These are phyloP conservation scores for Warburgia ugandensis DNA, from an alignment of 164 flowering plant species.

Conservation along the genomic window DNA sequence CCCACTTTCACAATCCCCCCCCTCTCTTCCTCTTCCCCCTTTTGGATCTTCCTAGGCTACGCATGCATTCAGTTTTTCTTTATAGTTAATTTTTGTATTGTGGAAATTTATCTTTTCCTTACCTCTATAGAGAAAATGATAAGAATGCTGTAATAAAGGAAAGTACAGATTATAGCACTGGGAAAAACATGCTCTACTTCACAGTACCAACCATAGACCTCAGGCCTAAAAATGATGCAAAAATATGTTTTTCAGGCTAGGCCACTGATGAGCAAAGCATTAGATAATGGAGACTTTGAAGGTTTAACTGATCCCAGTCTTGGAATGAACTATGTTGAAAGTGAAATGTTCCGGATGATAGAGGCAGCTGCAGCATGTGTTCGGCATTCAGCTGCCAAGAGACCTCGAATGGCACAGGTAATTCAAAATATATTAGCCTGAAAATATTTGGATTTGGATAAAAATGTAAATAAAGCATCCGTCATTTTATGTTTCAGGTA, in stretches of 20 bases:
- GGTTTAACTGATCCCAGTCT: constrained; percentile 67
- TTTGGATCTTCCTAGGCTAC: no score
- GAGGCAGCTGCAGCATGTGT: constrained; percentile 87
- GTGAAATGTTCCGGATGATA: constrained; percentile 65
- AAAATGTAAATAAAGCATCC: neutral
- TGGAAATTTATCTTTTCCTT: no score
- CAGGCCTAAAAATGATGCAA: neutral
- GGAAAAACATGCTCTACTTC: no score
- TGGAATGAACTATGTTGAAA: constrained; percentile 42
- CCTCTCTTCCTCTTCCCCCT: no score
- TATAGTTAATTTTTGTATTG: no score
- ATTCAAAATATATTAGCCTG: neutral
- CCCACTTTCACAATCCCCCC: no score
- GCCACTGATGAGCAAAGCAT: constrained; percentile 62
- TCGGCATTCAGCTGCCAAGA: constrained; percentile 75
- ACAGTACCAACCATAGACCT: neutral
- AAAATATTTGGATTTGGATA: no score
- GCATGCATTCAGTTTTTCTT: no score
- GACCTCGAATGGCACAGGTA: constrained; percentile 94
- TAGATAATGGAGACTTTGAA: constrained; percentile 43
- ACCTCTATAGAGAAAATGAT: no score
- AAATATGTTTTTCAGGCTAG: constrained; percentile 52
- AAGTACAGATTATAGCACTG: no score
- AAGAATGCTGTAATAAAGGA: no score
- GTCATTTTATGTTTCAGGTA: constrained; percentile 35